Evolutionary conservation across 2,329 filamentous ascomycete genomes (phyloP).

Genomic region (Claviceps maximensis): DNA sequence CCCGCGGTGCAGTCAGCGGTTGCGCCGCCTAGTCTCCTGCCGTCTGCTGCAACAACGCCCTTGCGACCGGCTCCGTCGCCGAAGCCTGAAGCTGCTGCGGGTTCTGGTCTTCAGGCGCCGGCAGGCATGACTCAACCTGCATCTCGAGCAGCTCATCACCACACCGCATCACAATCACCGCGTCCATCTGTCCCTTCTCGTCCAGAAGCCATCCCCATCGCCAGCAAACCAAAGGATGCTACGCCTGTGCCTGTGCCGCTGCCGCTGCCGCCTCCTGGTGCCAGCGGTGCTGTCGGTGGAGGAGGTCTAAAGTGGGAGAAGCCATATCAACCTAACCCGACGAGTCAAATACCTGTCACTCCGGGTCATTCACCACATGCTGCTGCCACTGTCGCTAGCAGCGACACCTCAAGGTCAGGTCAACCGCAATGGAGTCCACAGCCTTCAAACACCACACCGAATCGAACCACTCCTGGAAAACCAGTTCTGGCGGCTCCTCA

Average conservation of each 20-base stretch:
- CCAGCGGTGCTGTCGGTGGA: not conserved
- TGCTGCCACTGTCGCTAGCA: not conserved
- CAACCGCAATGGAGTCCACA: conserved; percentile 6
- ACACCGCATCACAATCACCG: conserved; percentile 17
- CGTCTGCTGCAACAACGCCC: conserved; percentile 15
- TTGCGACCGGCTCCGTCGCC: conserved; percentile 16
- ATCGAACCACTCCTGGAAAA: conserved; percentile 14
- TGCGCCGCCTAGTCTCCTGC: conserved; percentile 16
- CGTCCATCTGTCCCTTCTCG: conserved; percentile 21
- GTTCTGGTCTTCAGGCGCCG: conserved; percentile 25
- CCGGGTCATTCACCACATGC: conserved; percentile 9
- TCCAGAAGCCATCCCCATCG: conserved; percentile 14
- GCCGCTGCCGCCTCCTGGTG: not conserved
- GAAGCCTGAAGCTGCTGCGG: conserved; percentile 17
- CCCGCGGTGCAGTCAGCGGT: conserved; percentile 13
- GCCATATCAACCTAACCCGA: conserved; percentile 25
- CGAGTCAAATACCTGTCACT: conserved; percentile 7
- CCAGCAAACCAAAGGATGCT: conserved; percentile 18
- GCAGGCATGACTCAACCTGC: conserved; percentile 18
- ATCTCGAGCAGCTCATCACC: conserved; percentile 18
- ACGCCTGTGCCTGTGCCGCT: conserved; percentile 8
- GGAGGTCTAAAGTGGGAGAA: conserved; percentile 27
- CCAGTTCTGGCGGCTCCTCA: conserved; percentile 23
- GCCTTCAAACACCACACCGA: conserved; percentile 5
- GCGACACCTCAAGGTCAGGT: not conserved